A percentile compares a stretch with the other conserved stretches of the same genome.
Conservation (phyloP, 345 rosid genomes). For the Rhizophora apiculata region DNA sequence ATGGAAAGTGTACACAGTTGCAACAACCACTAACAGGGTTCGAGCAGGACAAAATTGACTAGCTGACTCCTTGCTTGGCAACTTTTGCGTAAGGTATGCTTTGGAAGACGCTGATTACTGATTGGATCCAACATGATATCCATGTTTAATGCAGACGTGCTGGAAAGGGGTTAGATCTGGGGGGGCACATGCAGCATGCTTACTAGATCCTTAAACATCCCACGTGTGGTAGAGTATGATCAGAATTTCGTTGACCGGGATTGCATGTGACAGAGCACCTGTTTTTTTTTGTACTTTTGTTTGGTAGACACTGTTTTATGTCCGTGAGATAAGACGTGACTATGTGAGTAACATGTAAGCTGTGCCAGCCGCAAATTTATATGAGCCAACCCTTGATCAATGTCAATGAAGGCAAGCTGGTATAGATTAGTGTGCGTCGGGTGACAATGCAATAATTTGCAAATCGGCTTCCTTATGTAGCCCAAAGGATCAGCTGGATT, state of each 20-base stretch:
- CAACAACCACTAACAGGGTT: not conserved
- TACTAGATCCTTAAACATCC: conserved; percentile 4
- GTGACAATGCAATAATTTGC: conserved; percentile 3
- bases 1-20: too few relatives aligned
- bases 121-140: not conserved
- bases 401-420: not conserved
- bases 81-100: not conserved
- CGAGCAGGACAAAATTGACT: not conserved
- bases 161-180: not conserved
- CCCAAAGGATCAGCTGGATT: too few relatives aligned
- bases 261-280: not conserved
- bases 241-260: not conserved
- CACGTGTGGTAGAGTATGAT: not conserved
- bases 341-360: not conserved
- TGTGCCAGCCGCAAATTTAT: not conserved
- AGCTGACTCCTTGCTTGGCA: not conserved
- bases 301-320: not conserved
- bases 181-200: not conserved
- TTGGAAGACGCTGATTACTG: not conserved
- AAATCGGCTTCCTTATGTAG: not conserved
- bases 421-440: not conserved
- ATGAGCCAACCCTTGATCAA: not conserved
- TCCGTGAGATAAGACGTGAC: not conserved
- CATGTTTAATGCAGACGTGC: not conserved
- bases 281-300: not conserved